A percentile compares a stretch with the other conserved stretches of the same genome.
These are phyloP conservation scores for Colletotrichum neosansevieriae DNA, from an alignment of 2,329 filamentous ascomycete genomes.

Conservation along the genomic window DNA sequence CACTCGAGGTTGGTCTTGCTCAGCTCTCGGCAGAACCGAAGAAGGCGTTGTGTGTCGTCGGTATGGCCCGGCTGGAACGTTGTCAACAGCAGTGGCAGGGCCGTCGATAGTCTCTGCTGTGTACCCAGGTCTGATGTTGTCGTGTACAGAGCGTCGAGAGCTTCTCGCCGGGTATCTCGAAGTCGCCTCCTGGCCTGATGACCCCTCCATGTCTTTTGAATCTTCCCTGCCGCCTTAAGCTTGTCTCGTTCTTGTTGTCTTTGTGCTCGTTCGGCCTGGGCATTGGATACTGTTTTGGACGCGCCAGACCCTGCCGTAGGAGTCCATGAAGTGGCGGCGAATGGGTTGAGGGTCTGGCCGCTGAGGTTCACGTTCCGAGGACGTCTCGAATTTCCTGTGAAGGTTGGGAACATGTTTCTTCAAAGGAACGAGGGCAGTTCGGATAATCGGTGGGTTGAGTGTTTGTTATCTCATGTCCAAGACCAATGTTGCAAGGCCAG, in stretches of 20 bases:
- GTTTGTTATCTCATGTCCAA: slow-evolving; percentile 25
- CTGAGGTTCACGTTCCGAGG: slow-evolving; percentile 95
- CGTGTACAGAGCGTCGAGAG: slow-evolving; percentile 73
- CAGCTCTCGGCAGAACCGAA: slow-evolving; percentile 59
- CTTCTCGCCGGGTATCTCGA: slow-evolving; percentile 66
- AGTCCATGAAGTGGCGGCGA: slow-evolving; percentile 72
- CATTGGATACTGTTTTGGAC: slow-evolving; percentile 83
- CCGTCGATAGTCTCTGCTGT: slow-evolving; percentile 52
- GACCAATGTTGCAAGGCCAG: not conserved
- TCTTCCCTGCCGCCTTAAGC: slow-evolving; percentile 76
- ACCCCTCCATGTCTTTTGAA: slow-evolving; percentile 89
- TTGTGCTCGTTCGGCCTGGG: slow-evolving; percentile 85
- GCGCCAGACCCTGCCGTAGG: slow-evolving; percentile 70
- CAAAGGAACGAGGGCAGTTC: not conserved
- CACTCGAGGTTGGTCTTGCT: slow-evolving; percentile 49
- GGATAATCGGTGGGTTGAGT: not conserved
- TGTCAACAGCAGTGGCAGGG: slow-evolving; percentile 61
- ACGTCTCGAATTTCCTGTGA: slow-evolving; percentile 87
- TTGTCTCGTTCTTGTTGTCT: slow-evolving; percentile 85
- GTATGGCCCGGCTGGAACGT: slow-evolving; percentile 59
- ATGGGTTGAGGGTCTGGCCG: slow-evolving; percentile 84
- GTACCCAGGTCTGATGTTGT: slow-evolving; percentile 49
- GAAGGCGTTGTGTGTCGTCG: slow-evolving; percentile 64
- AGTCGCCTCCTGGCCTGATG: slow-evolving; percentile 72
- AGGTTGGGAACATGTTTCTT: slow-evolving; percentile 85